Base-by-base conservation (phyloP, 75 land plant genomes). In the Pinus taeda region DNA sequence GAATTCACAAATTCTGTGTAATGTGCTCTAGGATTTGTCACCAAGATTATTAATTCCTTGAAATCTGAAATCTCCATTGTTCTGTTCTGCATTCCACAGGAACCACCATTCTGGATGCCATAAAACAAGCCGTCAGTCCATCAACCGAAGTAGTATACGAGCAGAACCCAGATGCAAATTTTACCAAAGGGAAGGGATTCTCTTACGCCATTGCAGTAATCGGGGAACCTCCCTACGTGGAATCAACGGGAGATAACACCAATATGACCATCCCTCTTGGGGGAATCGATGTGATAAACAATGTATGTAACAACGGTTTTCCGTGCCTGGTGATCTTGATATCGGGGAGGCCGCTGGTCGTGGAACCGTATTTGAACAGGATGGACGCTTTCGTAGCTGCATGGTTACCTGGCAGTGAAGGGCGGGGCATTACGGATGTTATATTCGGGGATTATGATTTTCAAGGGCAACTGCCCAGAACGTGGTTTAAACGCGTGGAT, bases 341-440 rank as follows among this genome's bases (percentile, higher is more conserved):
- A 36, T 91, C 94, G 57, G 98, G 98, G 53, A 88, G 98, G 66
- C 98, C 98, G 21, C 33, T 96, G 71, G 90, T 92, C 57, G 26
- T 96, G 72, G 90, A 85, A 64, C 92, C 96, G 37, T 29, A 78
- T 56, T 21, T 91, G 82, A 88, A 83, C 18, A 81, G 81, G 24
- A 80, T 90, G 59, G 97, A 93, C 18, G 98, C 91, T 12, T 29
- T 83, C 42, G 87, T 85, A 18, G 87, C 86, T 14, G 87, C 87
- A 36, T 85, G 87, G 87, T 62, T 85, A 4, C 87, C 74, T 26
- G 89, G 89, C 20, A 76, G 76, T 49, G 84, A 55, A 57, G 89
- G 86, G 17, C 78, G 49, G 17, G 88, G 88, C 30, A 67, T 87
- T 39, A 64, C 88, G 5, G 88, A 87, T 59, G 84, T 81, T 4